Evolutionary conservation across 495 filamentous ascomycete species (phyloP).

Genomic region (Tetracladium setigerum): DNA sequence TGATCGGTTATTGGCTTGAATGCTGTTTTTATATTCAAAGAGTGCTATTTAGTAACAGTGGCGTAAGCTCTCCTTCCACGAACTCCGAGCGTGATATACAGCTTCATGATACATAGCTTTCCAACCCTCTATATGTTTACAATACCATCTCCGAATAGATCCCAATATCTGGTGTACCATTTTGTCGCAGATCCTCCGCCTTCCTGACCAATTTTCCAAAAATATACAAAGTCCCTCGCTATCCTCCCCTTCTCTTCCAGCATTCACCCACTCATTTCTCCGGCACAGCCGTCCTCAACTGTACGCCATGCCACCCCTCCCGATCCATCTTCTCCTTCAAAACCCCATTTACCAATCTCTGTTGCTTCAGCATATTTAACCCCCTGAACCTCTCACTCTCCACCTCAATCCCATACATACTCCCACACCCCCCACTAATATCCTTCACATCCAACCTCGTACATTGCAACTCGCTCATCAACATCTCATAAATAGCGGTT

Average conservation of each 20-base stretch:
- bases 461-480: slow-evolving; percentile 34
- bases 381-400: slow-evolving; percentile 57
- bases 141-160: no score
- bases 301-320: slow-evolving; percentile 63
- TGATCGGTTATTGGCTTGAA: no score
- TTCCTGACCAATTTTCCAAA: no score
- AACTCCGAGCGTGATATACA: no score
- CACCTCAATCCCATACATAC: slow-evolving; percentile 72
- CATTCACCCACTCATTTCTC: slow-evolving; percentile 1
- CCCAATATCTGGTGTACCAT: no score
- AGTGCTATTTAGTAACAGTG: no score
- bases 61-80: no score
- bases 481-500: slow-evolving; percentile 36
- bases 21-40: no score
- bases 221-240: not conserved
- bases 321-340: slow-evolving; percentile 58
- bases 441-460: slow-evolving; percentile 55
- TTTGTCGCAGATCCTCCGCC: no score
- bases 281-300: slow-evolving; percentile 51
- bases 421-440: slow-evolving; percentile 70
- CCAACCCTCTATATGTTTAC: no score
- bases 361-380: slow-evolving; percentile 59
- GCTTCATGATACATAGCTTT: no score
- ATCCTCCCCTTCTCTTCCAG: not conserved
- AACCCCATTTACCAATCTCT: slow-evolving; percentile 60